Conservation (phyloP, 2,329 filamentous ascomycete species). For the Alternaria brassicicola region DNA sequence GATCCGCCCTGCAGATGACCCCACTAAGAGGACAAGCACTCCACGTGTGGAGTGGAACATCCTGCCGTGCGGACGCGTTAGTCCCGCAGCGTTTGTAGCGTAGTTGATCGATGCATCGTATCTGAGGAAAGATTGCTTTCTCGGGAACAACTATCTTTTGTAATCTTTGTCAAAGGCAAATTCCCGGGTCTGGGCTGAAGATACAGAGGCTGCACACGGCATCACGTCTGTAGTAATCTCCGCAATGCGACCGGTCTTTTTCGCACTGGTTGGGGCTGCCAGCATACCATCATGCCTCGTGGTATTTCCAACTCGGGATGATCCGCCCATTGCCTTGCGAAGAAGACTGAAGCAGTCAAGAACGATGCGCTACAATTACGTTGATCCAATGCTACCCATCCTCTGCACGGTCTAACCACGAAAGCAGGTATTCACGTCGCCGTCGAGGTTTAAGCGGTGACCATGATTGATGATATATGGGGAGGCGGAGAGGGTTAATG, state of each 20-base stretch:
- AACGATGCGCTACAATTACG: background rate
- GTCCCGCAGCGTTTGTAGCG: background rate
- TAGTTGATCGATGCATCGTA: background rate
- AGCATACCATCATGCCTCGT: background rate
- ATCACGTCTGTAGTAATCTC: constrained; percentile 22
- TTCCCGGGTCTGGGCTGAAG: constrained; percentile 14
- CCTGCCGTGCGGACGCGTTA: constrained; percentile 11
- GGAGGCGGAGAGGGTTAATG: background rate
- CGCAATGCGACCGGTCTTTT: constrained; percentile 24
- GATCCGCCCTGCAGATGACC: constrained; percentile 23
- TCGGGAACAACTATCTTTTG: background rate
- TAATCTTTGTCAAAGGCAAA: background rate
- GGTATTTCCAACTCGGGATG: background rate
- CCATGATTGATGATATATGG: background rate
- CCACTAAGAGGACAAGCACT: constrained; percentile 34
- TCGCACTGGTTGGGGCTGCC: constrained; percentile 26
- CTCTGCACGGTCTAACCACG: background rate
- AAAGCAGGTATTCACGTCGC: background rate
- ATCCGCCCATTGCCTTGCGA: background rate
- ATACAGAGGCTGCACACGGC: constrained; percentile 26
- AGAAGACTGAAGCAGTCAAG: background rate
- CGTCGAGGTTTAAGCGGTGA: background rate
- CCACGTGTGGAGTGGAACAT: constrained; percentile 28
- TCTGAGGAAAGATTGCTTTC: constrained; percentile 7
- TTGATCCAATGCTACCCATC: background rate